Conservation (phyloP, 164 flowering plant genomes). For the Sextonia rubra region DNA sequence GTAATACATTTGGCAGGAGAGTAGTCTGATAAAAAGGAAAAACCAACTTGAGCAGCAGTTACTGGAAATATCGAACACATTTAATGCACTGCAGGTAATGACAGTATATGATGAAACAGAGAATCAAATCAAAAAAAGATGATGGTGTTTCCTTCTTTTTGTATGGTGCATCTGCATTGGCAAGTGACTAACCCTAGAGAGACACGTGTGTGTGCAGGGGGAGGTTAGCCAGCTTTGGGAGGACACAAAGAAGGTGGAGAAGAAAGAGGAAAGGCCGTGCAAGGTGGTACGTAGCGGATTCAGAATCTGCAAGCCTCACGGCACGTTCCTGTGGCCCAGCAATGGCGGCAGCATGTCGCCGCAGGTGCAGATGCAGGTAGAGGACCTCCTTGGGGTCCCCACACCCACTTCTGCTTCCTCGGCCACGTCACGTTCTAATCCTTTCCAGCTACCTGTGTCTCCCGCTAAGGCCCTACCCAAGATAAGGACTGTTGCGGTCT, state of each 20-base stretch:
- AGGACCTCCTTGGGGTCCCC: slow-evolving; percentile 29
- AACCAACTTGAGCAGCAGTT: slow-evolving; percentile 16
- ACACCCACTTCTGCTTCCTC: slow-evolving; percentile 54
- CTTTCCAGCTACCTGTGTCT: neutral
- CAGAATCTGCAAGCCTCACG: slow-evolving; percentile 70
- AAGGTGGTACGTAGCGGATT: slow-evolving; percentile 51
- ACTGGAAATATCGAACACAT: slow-evolving; percentile 9
- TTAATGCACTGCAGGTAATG: slow-evolving; percentile 23
- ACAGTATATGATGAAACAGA: neutral
- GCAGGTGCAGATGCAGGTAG: slow-evolving; percentile 18
- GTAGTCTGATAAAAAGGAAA: slow-evolving; percentile 12
- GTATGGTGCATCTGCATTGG: neutral
- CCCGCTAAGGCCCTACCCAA: slow-evolving; percentile 7
- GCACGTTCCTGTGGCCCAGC: slow-evolving; percentile 60
- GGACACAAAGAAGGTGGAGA: neutral
- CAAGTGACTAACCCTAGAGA: too few relatives aligned
- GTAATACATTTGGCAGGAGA: slow-evolving; percentile 9
- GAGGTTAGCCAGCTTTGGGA: slow-evolving; percentile 4
- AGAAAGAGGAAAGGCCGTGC: neutral
- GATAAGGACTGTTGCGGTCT: neutral
- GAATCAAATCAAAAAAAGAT: neutral
- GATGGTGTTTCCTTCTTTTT: neutral
- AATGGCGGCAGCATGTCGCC: slow-evolving; percentile 14
- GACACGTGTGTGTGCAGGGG: slow-evolving; percentile 20
- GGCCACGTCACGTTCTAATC: slow-evolving; percentile 20